Conservation (phyloP, 2,329 filamentous ascomycete species). For the Colletotrichum eremochloae region DNA sequence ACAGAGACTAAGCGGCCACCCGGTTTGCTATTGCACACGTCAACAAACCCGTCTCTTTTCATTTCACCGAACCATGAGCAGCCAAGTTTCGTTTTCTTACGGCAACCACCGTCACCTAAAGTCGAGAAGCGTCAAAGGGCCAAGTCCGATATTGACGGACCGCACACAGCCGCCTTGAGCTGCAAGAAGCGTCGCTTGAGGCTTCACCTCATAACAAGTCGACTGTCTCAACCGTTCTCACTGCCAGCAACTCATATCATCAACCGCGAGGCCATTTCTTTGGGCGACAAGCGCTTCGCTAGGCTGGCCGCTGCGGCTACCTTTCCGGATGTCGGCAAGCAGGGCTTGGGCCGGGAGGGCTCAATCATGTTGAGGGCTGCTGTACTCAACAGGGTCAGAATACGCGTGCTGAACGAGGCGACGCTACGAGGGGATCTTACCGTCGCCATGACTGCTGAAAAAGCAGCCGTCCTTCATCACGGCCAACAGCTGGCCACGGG, state of each 20-base stretch:
- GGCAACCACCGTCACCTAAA: not conserved
- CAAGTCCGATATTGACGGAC: slow-evolving; percentile 71
- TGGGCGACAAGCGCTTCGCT: slow-evolving; percentile 62
- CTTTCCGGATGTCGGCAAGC: slow-evolving; percentile 53
- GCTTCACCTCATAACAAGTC: slow-evolving; percentile 74
- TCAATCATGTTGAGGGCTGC: slow-evolving; percentile 73
- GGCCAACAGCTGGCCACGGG: slow-evolving; percentile 51
- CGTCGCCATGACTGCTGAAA: slow-evolving; percentile 50
- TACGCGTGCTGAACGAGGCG: slow-evolving; percentile 58
- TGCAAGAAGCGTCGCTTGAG: slow-evolving; percentile 78
- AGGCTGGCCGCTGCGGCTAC: slow-evolving; percentile 57
- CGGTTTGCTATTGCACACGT: not conserved
- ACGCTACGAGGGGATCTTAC: slow-evolving; percentile 49
- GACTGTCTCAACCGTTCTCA: slow-evolving; percentile 77
- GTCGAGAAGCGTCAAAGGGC: slow-evolving; percentile 52
- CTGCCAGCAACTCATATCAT: slow-evolving; percentile 78
- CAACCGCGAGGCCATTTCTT: slow-evolving; percentile 65
- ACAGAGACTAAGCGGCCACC: not conserved
- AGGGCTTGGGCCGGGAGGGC: slow-evolving; percentile 60
- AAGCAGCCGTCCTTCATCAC: slow-evolving; percentile 52
- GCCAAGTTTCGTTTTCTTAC: slow-evolving; percentile 26
- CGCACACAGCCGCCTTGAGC: slow-evolving; percentile 61
- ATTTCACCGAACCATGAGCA: not conserved
- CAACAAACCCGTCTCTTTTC: not conserved
- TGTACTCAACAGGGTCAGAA: slow-evolving; percentile 72